A percentile compares a stretch with the other conserved stretches of the same genome.
Evolutionary conservation across 1,139 yeast genomes (phyloP).

Genomic region (Zygoascus sp.): DNA sequence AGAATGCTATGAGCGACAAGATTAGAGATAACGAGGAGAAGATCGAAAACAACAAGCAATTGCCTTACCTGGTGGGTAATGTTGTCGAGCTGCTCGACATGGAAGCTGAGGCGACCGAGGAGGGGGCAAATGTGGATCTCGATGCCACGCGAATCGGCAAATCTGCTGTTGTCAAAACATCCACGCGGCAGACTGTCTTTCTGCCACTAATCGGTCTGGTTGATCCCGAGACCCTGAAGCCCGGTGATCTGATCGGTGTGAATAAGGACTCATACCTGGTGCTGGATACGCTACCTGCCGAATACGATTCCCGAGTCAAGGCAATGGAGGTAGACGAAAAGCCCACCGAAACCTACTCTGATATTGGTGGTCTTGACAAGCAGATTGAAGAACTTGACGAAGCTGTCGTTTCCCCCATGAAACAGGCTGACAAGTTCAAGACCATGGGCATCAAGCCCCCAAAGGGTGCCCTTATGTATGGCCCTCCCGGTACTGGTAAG

Average conservation of each 20-base stretch:
- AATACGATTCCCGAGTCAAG: slow-evolving; percentile 94
- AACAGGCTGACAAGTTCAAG: slow-evolving; percentile 94
- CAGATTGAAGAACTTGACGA: slow-evolving; percentile 97
- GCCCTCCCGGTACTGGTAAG: slow-evolving; percentile 99
- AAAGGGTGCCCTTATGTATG: slow-evolving; percentile 97
- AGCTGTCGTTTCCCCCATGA: slow-evolving; percentile 98
- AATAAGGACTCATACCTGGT: slow-evolving; percentile 94
- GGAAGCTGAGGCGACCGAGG: slow-evolving; percentile 82
- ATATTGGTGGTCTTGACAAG: slow-evolving; percentile 96
- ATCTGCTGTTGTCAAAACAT: slow-evolving; percentile 95
- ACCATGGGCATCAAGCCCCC: slow-evolving; percentile 94
- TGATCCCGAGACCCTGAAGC: slow-evolving; percentile 80
- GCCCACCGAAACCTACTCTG: slow-evolving; percentile 94
- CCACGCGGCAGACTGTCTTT: slow-evolving; percentile 95
- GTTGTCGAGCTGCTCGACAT: slow-evolving; percentile 91
- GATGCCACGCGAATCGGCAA: slow-evolving; percentile 94
- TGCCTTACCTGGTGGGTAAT: slow-evolving; percentile 96
- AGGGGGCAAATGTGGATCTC: slow-evolving; percentile 92
- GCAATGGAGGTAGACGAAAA: slow-evolving; percentile 99
- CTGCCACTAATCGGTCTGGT: slow-evolving; percentile 94
- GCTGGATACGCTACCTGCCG: slow-evolving; percentile 92
- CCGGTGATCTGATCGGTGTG: slow-evolving; percentile 96
- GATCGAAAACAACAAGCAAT: slow-evolving; percentile 89
- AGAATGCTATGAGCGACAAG: slow-evolving; percentile 86
- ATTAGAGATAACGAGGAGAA: slow-evolving; percentile 96